Percentiles rank a stretch among this genome's conserved stretches.
These are phyloP conservation scores for Collybiopsis luxurians DNA, from an alignment of 768 basidiomycete species.

Conservation along the genomic window DNA sequence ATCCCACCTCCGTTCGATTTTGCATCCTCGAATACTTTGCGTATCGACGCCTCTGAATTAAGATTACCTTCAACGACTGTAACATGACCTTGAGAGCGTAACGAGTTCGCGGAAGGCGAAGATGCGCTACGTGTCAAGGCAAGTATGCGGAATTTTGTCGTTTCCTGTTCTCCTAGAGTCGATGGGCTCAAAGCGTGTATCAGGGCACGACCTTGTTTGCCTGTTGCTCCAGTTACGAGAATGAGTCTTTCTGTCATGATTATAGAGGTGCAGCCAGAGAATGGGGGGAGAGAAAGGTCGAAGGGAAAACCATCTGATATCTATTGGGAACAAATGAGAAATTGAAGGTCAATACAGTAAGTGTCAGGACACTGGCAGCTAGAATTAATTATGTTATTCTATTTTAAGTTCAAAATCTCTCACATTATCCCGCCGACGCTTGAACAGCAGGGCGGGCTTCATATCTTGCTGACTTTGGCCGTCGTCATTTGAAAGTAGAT, in stretches of 20 bases:
- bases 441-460: too few species aligned
- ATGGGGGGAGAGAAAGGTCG: too few species aligned
- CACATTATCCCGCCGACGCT: too few species aligned
- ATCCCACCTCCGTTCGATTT: background rate
- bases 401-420: too few species aligned
- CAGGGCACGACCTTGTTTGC: constrained; percentile 32
- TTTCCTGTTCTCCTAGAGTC: background rate
- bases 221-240: constrained; percentile 35
- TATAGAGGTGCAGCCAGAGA: too few species aligned
- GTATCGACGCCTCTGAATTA: constrained; percentile 23
- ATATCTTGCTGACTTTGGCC: too few species aligned
- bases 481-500: too few species aligned
- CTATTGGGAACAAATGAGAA: too few species aligned
- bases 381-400: too few species aligned
- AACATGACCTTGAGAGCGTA: constrained; percentile 22
- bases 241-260: constrained; percentile 16
- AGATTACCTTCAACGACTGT: constrained; percentile 33
- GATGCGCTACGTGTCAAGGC: constrained; percentile 33
- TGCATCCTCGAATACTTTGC: constrained; percentile 11
- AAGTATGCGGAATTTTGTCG: constrained; percentile 26
- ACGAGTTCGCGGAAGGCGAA: constrained; percentile 23
- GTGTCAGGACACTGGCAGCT: too few species aligned
- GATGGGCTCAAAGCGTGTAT: constrained; percentile 23
- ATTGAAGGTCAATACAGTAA: too few species aligned
- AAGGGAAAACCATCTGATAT: too few species aligned